Evolutionary conservation across 164 flowering plant species (phyloP), one percentile per base, ranked within the genome.

Genomic region (Malania oleifera): DNA sequence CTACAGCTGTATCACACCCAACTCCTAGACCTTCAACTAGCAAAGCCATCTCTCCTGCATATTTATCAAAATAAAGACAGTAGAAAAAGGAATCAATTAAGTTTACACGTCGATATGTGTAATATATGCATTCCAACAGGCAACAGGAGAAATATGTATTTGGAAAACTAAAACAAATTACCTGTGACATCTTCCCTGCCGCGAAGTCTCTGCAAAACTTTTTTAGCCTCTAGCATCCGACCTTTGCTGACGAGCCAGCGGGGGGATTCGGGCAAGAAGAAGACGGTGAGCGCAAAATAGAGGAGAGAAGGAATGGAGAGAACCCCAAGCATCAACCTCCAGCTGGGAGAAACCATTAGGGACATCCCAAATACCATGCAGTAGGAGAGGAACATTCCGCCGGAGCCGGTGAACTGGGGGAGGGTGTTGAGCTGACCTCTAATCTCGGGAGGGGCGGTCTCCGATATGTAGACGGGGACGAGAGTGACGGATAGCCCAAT

Each of bases 291-390:
- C 7, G 24, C 60, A 22, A 73, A 57, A 41, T 73, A 73, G 17
- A 61, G 31, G 13, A 73, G 46, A 0, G 77, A 73, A 27, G 77
- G 77, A 19, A 67, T 47, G 8, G 77, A 73, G 20, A 73, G 69
- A 29, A 73, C 69, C 12, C 77, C 77, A 15, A 73, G 74, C 77
- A 73, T 73, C 53, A 73, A 44, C 57, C 77, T 66, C 77, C 77
- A 73, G 12, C 69, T 70, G 25, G 77, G 74, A 0, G 66, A 46
- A 14, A 50, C 63, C 54, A 17, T 48, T 54, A 73, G 26, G 2
- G 77, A 73, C 74, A 73, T 70, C 8, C 57, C 54, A 27, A 73
- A 73, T 1, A 70, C 71, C 77, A 73, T 73, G 52, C 74, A 70
- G 55, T 73, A 73, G 4, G 77, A 54, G 59, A 73, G 57, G 52